phyloP scores from a whole-genome alignment of 345 rosid species.

The Erucastrum elatum region DNA sequence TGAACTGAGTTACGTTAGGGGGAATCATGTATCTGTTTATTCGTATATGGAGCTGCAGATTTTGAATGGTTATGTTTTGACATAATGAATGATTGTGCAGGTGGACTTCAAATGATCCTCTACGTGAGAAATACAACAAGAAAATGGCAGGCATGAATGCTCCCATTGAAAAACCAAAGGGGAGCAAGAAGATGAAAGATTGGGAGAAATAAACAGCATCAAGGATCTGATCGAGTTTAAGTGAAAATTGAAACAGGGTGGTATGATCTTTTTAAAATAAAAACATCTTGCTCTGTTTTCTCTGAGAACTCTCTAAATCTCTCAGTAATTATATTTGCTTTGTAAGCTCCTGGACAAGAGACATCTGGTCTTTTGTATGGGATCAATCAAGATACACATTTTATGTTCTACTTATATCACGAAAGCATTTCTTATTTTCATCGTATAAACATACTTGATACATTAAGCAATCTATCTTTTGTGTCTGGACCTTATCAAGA shows the following conservation, averaged over 20 bases:
- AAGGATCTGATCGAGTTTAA: not conserved
- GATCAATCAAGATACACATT: not conserved
- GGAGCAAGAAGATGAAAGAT: conserved; percentile 79
- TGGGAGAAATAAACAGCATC: conserved; percentile 47
- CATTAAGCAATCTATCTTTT: not conserved
- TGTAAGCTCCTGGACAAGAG: conserved; percentile 8
- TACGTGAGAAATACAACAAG: conserved; percentile 71
- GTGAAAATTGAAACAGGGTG: not conserved
- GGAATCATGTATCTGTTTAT: not conserved
- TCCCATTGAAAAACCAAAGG: conserved; percentile 64
- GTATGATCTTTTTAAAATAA: not conserved
- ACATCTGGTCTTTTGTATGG: not conserved
- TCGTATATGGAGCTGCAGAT: not conserved
- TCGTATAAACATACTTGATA: not conserved
- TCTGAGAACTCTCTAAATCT: no score
- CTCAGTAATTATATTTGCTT: no score
- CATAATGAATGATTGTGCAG: conserved; percentile 41
- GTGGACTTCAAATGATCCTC: conserved; percentile 68
- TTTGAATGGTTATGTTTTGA: conserved; percentile 4
- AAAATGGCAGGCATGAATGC: conserved; percentile 77
- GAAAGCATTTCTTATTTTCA: not conserved
- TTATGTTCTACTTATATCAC: not conserved
- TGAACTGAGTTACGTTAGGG: not conserved
- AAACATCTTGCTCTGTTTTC: not conserved
- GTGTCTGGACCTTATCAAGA: not conserved